phyloP scores from a whole-genome alignment of 1,284 basidiomycete genomes.

The Ustilago trichophora region DNA sequence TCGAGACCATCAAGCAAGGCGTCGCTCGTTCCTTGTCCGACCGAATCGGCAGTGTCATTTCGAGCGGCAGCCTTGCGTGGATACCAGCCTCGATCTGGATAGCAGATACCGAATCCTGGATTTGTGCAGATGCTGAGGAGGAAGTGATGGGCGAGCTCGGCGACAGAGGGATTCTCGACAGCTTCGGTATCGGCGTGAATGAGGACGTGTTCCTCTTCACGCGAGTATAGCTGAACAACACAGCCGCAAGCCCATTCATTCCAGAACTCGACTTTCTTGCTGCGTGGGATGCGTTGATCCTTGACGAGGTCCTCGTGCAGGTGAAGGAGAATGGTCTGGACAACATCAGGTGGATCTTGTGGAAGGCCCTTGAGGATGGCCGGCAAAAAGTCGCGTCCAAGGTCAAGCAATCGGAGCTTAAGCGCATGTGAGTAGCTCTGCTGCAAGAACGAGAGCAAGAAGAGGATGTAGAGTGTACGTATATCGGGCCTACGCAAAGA shows the following conservation, averaged over 20 bases:
- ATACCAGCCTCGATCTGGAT: conserved; percentile 90
- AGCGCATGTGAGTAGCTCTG: conserved; percentile 46
- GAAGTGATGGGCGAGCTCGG: conserved; percentile 86
- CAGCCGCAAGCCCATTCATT: conserved; percentile 57
- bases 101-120: conserved; percentile 85
- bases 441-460: conserved; percentile 55
- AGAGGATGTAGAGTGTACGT: conserved; percentile 60
- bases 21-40: conserved; percentile 23
- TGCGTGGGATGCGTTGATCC: conserved; percentile 50
- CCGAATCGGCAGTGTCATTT: background rate
- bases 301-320: conserved; percentile 59
- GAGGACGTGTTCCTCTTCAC: conserved; percentile 51
- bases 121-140: conserved; percentile 84
- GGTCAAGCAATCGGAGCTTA: conserved; percentile 42
- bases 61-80: conserved; percentile 64
- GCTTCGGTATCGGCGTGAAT: conserved; percentile 23
- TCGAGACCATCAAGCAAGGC: conserved; percentile 1
- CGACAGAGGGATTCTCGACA: conserved; percentile 68
- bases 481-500: conserved; percentile 56
- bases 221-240: conserved; percentile 53
- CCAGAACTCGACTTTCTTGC: conserved; percentile 54
- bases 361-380: conserved; percentile 49
- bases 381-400: conserved; percentile 51
- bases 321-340: conserved; percentile 51
- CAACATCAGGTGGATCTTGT: conserved; percentile 52